Base-by-base conservation (phyloP, 176 grass and related monocot genomes). In the Chrysopogon serrulatus region DNA sequence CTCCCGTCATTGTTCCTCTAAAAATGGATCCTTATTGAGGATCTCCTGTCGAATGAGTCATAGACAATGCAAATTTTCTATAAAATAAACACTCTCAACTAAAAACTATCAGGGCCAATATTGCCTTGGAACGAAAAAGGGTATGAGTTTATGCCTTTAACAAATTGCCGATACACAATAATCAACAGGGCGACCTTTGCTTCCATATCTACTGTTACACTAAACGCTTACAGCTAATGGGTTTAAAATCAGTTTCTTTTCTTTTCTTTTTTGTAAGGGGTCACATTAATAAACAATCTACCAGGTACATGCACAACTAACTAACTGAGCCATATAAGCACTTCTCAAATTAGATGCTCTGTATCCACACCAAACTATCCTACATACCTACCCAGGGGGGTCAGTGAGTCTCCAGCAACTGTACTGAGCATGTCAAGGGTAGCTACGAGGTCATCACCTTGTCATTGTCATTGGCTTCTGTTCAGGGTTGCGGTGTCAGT, bases 131-230 rank as follows among this genome's bases (percentile, higher is more conserved):
- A 76, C 12, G 1, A 39, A 68, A 74, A 56, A 19, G 21, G 75
- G 1, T 42, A 34, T 16, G 31, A 49, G 64, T 60, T 90, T 76
- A 63, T 36, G 49, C 82, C 61, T 36, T 66, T 68, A 70, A 89
- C 69, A 80, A n/a, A n/a, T 81, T 53, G 76, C 63, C 63, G 82
- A 71, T 77, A 85, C 87, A 86, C 47, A 33, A 57, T 31, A 32
- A 76, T 6, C 76, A 84, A 28, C 51, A 65, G 65, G 65, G 54
- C 10, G 64, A 76, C 88, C 78, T 86, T 86, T 71, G 51, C 71
- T 30, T 64, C 85, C 72, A 43, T 82, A 77, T 66, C 83, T 86
- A 86, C 63, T 82, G 73, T 90, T 77, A 89, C 87, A 89, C 69
- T 75, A 82, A 23, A 64, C 71, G 26, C n/a, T 53, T 56, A 65